A percentile compares a stretch with the other conserved stretches of the same genome.
phyloP scores from a whole-genome alignment of 345 rosid genomes.

The Brassica carinata region DNA sequence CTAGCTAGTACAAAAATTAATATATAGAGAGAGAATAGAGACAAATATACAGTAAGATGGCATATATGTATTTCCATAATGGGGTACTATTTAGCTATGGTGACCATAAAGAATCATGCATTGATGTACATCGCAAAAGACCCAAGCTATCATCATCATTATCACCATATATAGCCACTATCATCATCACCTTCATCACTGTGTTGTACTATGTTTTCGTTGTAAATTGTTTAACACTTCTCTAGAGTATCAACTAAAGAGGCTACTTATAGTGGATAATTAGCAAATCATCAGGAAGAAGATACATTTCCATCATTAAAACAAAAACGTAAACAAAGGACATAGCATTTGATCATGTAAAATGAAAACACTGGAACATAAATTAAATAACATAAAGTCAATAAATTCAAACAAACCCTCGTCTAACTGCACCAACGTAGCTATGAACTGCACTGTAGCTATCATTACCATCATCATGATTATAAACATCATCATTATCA shows the following conservation, averaged over 20 bases:
- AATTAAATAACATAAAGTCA: slow-evolving; percentile 38
- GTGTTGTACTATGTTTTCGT: slow-evolving; percentile 25
- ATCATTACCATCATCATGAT: slow-evolving; percentile 34
- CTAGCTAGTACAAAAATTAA: neutral
- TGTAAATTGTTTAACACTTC: neutral
- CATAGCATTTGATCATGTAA: slow-evolving; percentile 42
- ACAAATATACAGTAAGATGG: neutral
- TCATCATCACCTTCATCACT: slow-evolving; percentile 17
- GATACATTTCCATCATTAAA: slow-evolving; percentile 54
- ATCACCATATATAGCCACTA: slow-evolving; percentile 11
- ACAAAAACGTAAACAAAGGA: neutral
- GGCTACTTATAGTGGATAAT: neutral
- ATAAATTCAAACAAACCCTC: slow-evolving; percentile 40
- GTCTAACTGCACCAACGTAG: slow-evolving; percentile 35
- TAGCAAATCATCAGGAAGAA: slow-evolving; percentile 52
- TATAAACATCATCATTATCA: slow-evolving; percentile 12
- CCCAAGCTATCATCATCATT: slow-evolving; percentile 16
- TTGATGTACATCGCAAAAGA: slow-evolving; percentile 31
- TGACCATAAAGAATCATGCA: slow-evolving; percentile 35
- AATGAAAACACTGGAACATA: slow-evolving; percentile 57
- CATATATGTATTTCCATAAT: neutral
- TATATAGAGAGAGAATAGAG: neutral
- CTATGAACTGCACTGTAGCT: slow-evolving; percentile 39
- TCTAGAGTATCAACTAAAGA: slow-evolving; percentile 1
- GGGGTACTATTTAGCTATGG: neutral